These are phyloP conservation scores for Acanthamoeba royreba DNA, from an alignment of 208 protist genomes.

Conservation along the genomic window DNA sequence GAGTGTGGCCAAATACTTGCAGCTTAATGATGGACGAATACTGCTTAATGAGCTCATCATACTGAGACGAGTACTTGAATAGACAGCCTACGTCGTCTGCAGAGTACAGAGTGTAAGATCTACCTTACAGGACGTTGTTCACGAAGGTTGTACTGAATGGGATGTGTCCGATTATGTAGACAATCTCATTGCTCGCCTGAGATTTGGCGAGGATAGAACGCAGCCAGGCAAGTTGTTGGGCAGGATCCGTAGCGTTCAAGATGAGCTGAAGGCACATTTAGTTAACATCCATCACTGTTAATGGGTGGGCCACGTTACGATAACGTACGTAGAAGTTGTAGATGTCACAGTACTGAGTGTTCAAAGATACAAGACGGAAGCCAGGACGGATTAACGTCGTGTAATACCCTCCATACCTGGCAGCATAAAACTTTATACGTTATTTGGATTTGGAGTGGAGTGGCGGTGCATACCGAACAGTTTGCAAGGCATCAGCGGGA, in stretches of 20 bases:
- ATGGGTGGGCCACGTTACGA: no score
- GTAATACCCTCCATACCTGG: slow-evolving; percentile 2
- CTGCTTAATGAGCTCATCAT: not conserved
- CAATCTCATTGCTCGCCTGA: not conserved
- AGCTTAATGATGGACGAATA: not conserved
- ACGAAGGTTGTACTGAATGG: not conserved
- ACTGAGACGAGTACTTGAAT: not conserved
- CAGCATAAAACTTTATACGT: not conserved
- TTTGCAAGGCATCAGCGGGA: not conserved
- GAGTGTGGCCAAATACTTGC: not conserved
- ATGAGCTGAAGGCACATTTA: not conserved
- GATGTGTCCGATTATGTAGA: slow-evolving; percentile 17
- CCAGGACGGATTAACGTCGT: not conserved
- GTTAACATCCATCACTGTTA: no score
- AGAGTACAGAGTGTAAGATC: not conserved
- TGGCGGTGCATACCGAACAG: not conserved
- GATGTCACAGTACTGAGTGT: slow-evolving; percentile 24
- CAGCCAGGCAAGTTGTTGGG: not conserved
- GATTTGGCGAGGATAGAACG: not conserved
- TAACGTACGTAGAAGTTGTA: not conserved
- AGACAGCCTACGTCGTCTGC: not conserved
- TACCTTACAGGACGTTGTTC: not conserved
- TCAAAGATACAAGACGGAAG: not conserved
- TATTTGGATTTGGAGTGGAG: not conserved
- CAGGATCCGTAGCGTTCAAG: not conserved